Evolutionary conservation across 345 rosid species (phyloP), one percentile per base, ranked within the genome.

Genomic region (Dipteronia dyeriana): DNA sequence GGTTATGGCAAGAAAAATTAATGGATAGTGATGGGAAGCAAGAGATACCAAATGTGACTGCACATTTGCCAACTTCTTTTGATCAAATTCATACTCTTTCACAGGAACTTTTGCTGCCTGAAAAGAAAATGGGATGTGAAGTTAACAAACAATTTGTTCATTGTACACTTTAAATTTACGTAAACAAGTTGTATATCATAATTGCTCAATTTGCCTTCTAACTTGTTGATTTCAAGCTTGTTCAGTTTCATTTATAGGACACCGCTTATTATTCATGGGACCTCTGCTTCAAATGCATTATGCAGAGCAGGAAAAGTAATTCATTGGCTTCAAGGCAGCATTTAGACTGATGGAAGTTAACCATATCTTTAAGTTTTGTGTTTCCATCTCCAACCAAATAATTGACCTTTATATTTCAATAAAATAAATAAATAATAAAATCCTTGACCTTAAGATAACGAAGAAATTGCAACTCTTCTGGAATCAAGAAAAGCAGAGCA

Each of bases 71-170:
- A 96, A 82, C 88, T 90, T 97, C 85, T 84, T 94, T 74, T 90
- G 87, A 76, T 89, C 90, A 76, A 88, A 94, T 71, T 94, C 99
- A 45, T 91, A 95, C 87, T 94, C 98, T 75, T 90, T 87, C 3
- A 94, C 99, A 34, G 97, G 97, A 61, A 94, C 97, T 84, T 96
- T 96, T 26, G 98, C 98, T 20, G 89, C 93, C 99, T 96, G 78
- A 19, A 51, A 61, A 41, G 39, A 56, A 0, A 64, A 25, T 1
- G n/a, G 19, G 49, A 76, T 66, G 70, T 45, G 14, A n/a, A 63
- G 61, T 41, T 20, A n/a, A 19, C 39, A 75, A 29, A 57, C 17
- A 29, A 2, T 71, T n/a, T 34, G 43, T 41, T 51, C 9, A 54
- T 11, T 38, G 3, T 8, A 19, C 12, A 17, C 23, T 10, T 51